phyloP scores from a whole-genome alignment of 768 basidiomycete genomes.

The Naganishia kalamii region DNA sequence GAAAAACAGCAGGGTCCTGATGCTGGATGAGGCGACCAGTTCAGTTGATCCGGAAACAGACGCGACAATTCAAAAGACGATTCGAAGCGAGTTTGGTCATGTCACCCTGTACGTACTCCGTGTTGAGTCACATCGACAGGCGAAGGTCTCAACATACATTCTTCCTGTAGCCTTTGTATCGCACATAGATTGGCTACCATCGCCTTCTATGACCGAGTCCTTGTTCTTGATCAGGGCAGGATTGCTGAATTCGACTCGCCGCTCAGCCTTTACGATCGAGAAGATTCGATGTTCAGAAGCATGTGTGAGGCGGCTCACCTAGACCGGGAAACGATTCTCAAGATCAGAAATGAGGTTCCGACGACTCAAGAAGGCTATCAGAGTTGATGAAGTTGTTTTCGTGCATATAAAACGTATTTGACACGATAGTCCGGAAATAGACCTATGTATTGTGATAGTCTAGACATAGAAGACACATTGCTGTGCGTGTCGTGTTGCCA shows the following conservation, averaged over 20 bases:
- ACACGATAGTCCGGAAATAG: no score
- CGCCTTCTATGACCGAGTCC: constrained; percentile 44
- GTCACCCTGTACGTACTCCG: constrained; percentile 28
- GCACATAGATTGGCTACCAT: constrained; percentile 29
- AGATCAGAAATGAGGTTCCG: no score
- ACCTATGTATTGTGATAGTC: no score
- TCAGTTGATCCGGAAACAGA: constrained; percentile 48
- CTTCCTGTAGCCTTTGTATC: constrained; percentile 18
- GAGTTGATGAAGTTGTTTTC: no score
- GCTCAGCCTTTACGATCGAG: constrained; percentile 33
- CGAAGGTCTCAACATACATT: background rate
- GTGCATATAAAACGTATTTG: no score
- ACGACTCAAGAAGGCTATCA: no score
- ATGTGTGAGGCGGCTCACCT: constrained; percentile 64
- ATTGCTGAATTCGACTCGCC: constrained; percentile 40
- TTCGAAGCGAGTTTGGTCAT: constrained; percentile 55
- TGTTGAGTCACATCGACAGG: no score
- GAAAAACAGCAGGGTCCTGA: constrained; percentile 58
- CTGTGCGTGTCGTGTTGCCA: no score
- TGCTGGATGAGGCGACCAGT: constrained; percentile 19
- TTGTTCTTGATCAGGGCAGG: constrained; percentile 41
- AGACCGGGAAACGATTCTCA: constrained; percentile 54
- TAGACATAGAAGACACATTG: no score
- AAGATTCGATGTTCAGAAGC: constrained; percentile 62
- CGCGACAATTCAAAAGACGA: constrained; percentile 59